Evolutionary conservation across 148 eudicot species (phyloP), one percentile per base, ranked within the genome.

Genomic region (Rhododendron kiyosumense): DNA sequence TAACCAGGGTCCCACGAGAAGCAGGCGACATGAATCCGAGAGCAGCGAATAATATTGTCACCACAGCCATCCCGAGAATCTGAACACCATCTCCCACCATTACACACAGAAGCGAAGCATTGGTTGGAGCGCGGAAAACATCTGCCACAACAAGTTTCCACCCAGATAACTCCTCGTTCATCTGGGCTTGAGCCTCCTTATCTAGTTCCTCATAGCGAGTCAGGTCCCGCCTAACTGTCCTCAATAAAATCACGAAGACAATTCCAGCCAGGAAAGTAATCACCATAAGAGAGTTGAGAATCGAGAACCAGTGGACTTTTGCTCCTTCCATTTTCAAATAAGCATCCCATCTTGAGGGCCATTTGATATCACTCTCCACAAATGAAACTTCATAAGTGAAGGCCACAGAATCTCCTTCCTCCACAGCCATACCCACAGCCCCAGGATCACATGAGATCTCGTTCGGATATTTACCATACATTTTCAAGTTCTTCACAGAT

Each of bases 271-370:
- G 91, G 93, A 95, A 95, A 48, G 94, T 94, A 83, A 94, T 94
- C 88, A 95, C 98, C 95, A 95, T 94, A 6, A 95, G 88, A 38
- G 98, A 95, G 87, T 95, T 95, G 22, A 95, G 89, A 59, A 95
- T 95, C 5, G 98, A 95, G 87, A 95, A 94, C 98, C 98, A 95
- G 85, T 95, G 98, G 41, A 95, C 98, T 89, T 94, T 95, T 18
- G 96, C 92, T 78, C 98, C 98, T 86, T 94, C 98, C 98, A 95
- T 95, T 51, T 95, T 95, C 91, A 95, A 90, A 87, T 95, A 95
- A 17, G 98, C 96, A 78, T 95, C 98, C 96, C 98, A 95, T 86
- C 98, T 95, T n/a, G 98, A 94, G 2, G 95, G 97, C 97, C 97
- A 94, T 88, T 92, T 94, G 84, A 93, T 94, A 81, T 94, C 94